Conservation (phyloP, 352 stramenopile genomes). For the Elongisporangium undulatum region DNA sequence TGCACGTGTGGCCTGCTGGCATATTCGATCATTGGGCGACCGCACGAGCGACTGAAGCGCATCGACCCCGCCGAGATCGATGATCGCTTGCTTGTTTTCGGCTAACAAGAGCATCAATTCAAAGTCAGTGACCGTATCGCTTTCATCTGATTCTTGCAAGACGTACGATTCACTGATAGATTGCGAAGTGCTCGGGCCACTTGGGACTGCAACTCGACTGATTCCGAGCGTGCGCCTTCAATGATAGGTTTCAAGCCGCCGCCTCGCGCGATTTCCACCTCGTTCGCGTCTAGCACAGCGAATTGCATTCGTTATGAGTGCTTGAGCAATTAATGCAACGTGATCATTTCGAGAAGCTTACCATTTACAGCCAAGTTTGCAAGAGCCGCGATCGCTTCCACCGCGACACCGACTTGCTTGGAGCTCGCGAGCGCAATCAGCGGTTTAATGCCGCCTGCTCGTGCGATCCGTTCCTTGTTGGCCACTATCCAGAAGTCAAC, state of each 20-base stretch:
- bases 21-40: constrained; percentile 85
- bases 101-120: constrained; percentile 23
- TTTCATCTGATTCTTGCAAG: not conserved
- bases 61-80: constrained; percentile 76
- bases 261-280: constrained; percentile 87
- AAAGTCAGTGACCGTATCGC: not conserved
- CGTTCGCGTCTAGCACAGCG: constrained; percentile 78
- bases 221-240: constrained; percentile 70
- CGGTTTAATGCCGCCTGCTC: constrained; percentile 86
- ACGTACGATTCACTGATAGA: constrained; percentile 90
- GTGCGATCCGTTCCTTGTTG: constrained; percentile 93
- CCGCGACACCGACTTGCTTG: constrained; percentile 78
- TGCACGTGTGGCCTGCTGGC: constrained; percentile 82
- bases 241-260: constrained; percentile 91
- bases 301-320: not conserved
- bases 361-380: constrained; percentile 94
- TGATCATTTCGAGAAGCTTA: not conserved
- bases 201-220: constrained; percentile 84
- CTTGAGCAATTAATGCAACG: constrained; percentile 2
- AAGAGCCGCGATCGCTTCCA: constrained; percentile 92
- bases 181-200: constrained; percentile 91
- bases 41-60: constrained; percentile 75
- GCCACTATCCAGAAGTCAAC: constrained; percentile 36
- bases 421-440: constrained; percentile 80
- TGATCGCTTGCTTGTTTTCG: constrained; percentile 88